Conservation (phyloP, 179 eudicot species). For the Silene vulgaris region DNA sequence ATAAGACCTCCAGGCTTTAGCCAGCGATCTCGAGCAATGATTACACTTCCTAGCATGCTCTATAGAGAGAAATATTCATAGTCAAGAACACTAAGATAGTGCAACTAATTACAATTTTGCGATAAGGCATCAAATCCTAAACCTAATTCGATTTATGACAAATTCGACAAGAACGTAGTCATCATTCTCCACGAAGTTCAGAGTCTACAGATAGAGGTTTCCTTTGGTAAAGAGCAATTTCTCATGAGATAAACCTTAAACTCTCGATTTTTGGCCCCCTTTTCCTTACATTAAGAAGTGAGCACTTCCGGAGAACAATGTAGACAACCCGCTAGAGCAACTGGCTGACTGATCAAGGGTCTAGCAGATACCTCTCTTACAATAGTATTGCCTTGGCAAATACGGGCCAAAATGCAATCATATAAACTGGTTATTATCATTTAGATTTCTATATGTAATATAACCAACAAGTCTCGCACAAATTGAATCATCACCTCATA, state of each 20-base stretch:
- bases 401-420: neutral
- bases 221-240: neutral
- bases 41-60: constrained; percentile 98
- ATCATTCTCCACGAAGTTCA: neutral
- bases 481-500: constrained; percentile 61
- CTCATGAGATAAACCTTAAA: neutral
- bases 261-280: neutral
- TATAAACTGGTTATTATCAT: constrained; percentile 1
- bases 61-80: constrained; percentile 27
- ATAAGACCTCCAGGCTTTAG: constrained; percentile 97
- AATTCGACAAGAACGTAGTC: neutral
- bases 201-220: neutral
- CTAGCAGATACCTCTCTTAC: neutral
- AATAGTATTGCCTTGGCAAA: neutral
- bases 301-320: no score
- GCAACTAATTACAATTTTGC: neutral
- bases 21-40: constrained; percentile 97
- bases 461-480: neutral
- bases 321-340: neutral
- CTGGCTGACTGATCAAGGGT: neutral
- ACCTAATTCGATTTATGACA: neutral
- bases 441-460: neutral
- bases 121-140: neutral
- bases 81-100: constrained; percentile 1
- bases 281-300: no score